phyloP scores from a whole-genome alignment of 345 rosid species.

The Lepidium aucheri region DNA sequence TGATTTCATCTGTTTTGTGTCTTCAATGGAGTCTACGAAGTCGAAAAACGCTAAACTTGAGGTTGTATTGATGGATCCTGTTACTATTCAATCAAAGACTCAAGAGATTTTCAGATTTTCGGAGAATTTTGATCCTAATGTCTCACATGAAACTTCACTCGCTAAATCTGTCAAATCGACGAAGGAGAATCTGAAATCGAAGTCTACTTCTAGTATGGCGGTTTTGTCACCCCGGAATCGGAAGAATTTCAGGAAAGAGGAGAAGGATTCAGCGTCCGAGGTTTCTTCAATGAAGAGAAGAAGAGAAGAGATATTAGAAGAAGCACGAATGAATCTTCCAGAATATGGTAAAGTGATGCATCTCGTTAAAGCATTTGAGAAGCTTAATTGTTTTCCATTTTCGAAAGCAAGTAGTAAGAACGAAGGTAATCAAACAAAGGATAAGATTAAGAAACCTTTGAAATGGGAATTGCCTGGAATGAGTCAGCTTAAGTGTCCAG shows the following conservation, averaged over 20 bases:
- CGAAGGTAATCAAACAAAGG: conserved; percentile 26
- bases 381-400: conserved; percentile 39
- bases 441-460: conserved; percentile 36
- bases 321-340: conserved; percentile 63
- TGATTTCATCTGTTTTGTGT: background rate
- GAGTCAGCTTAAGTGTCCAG: conserved; percentile 33
- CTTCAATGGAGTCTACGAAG: conserved; percentile 39
- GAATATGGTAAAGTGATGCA: conserved; percentile 75
- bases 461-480: conserved; percentile 84
- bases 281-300: conserved; percentile 60
- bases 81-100: conserved; percentile 29
- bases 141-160: conserved; percentile 31
- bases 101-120: conserved; percentile 19
- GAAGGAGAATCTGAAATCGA: conserved; percentile 18
- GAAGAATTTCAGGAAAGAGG: conserved; percentile 45
- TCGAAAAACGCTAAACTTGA: conserved; percentile 23
- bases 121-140: conserved; percentile 84
- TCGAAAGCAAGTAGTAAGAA: background rate
- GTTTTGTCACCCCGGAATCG: conserved; percentile 52
- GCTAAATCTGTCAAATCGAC: conserved; percentile 35
- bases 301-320: conserved; percentile 67
- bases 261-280: conserved; percentile 20
- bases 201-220: background rate
- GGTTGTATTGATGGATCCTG: conserved; percentile 40
- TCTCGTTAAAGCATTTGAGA: conserved; percentile 80